Evolutionary conservation across 306 rosid species (phyloP), one percentile per base, ranked within the genome.

Genomic region (Lablab purpureus): DNA sequence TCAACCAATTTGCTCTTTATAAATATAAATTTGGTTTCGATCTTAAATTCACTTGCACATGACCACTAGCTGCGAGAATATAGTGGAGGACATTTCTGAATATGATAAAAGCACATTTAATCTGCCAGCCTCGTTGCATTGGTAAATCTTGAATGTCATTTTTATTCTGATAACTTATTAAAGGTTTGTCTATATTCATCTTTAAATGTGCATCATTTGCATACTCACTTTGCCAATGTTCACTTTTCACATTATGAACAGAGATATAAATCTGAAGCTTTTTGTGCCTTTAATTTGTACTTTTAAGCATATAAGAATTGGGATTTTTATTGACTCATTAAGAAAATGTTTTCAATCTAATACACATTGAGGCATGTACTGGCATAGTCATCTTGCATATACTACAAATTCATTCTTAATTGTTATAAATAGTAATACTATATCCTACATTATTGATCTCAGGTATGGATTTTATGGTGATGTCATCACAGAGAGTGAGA

Each of bases 381-480:
- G 19, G 70, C 67, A 40, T 49, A 23, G 21, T 27, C 41, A 22
- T 81, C 59, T 56, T 46, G 74, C 67, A 70, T 88, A 49, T 63
- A 13, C 70, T 10, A 43, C 36, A 74, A 72, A 41, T 56, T 80
- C 37, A 32, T 30, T 50, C 18, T 19, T 77, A 64, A 56, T 71
- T 69, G 25, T 67, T 13, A 19, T 73, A 64, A 52, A 73, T 77
- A 40, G 45, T 60, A 80, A 85, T 73, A 55, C 74, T 51, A 79
- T 67, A 28, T 82, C 77, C 78, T 70, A 79, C 75, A 58, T 37
- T 64, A 17, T 82, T 80, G 28, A 43, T 71, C 40, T 62, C 86
- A 94, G 97, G 90, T 94, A 94, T 75, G 99, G 99, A 54, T 94
- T 94, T 87, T 94, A 94, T 85, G 99, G 99, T 65, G 99, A 94